Conservation (phyloP, 164 flowering plant genomes). For the Piper betle region DNA sequence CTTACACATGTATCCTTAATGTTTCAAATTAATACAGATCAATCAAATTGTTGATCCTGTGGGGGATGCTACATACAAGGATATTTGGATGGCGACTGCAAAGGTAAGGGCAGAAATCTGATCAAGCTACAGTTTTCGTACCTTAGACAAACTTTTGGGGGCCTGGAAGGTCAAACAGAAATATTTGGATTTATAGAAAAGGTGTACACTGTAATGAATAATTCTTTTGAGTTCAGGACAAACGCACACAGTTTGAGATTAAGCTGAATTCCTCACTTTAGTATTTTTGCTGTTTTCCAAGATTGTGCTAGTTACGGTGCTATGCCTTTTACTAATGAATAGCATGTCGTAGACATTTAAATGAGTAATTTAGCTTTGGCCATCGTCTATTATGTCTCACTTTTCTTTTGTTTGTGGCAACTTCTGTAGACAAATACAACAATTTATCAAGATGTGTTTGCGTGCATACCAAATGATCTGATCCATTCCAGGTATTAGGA, state of each 20-base stretch:
- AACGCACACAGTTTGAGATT: neutral
- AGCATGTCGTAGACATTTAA: neutral
- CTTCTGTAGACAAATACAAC: conserved; percentile 59
- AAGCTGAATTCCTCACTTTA: neutral
- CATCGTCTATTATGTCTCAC: neutral
- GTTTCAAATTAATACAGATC: conserved; percentile 24
- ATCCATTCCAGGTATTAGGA: conserved; percentile 81
- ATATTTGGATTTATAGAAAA: too few species aligned
- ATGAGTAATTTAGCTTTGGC: neutral
- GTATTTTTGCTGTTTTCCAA: too few species aligned
- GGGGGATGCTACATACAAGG: conserved; percentile 71
- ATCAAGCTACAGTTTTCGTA: too few species aligned
- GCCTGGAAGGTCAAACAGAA: too few species aligned
- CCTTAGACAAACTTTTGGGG: too few species aligned
- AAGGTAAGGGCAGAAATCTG: conserved; percentile 33
- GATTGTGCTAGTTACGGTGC: neutral
- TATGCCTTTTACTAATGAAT: neutral
- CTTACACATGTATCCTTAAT: neutral
- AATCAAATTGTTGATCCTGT: conserved; percentile 65
- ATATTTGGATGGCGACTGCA: conserved; percentile 89
- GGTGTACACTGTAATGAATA: too few species aligned
- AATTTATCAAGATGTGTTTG: conserved; percentile 86
- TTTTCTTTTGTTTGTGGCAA: neutral
- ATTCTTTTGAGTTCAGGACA: neutral
- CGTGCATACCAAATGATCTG: conserved; percentile 84